Evolutionary conservation across 352 stramenopile species (phyloP), one percentile per base, ranked within the genome.

Genomic region (Globisporangium uncinulatum): DNA sequence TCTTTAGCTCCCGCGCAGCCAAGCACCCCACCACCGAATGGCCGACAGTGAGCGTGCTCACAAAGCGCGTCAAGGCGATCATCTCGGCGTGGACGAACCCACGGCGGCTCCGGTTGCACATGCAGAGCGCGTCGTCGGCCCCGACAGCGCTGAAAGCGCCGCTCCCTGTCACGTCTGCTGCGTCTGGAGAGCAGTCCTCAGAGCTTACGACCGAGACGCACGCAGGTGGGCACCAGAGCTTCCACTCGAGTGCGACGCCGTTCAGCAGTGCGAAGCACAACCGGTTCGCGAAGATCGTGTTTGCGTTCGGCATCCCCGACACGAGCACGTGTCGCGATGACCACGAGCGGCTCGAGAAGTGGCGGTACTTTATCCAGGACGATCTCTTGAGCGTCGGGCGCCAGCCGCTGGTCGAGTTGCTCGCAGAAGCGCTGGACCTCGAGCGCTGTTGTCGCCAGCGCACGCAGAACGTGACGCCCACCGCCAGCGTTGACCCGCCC

Each of bases 201-300:
- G 24, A 4, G 24, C 24, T 29, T 34, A 9, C 17, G 10, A 20
- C n/a, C 13, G 34, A 41, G 9, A 17, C 47, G 19, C 13, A 42
- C 17, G 24, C 7, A 8, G 32, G 32, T 4, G 32, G 31, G 20
- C 6, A 10, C 15, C 49, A 19, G 11, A n/a, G 10, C 10, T 54
- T 36, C 29, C 45, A 29, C 19, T 17, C 57, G 9, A 13, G 31
- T 10, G 14, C 24, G 20, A 41, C 34, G 8, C 17, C 19, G 9
- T 63, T 55, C 34, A 59, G 45, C 45, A 63, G 51, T 51, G 53
- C 51, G 0, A 83, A 77, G 8, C 75, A 84, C 44, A 83, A 79
- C 41, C 76, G 83, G 17, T 95, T 95, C 56, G 83, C 84, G 2
- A 89, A 87, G 53, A 71, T 92, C 36, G 57, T 92, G 41, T 89